phyloP scores from a whole-genome alignment of 495 filamentous ascomycete species.

The Achaetomiella virescens region DNA sequence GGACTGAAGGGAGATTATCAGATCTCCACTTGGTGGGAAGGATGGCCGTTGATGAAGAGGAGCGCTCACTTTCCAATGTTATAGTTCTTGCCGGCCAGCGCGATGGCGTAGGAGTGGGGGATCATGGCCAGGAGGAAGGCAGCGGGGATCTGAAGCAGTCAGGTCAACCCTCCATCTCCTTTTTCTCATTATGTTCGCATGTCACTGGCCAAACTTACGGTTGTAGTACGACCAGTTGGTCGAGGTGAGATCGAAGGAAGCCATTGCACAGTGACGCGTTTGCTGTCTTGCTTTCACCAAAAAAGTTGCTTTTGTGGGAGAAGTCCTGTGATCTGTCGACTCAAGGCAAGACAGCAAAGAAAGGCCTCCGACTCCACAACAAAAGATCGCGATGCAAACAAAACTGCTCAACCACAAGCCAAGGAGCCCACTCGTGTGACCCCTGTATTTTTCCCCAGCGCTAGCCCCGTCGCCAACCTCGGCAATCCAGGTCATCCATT shows the following conservation, averaged over 20 bases:
- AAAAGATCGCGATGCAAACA: neutral
- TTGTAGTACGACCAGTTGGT: conserved; percentile 43
- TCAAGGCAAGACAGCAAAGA: neutral
- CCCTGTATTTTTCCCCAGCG: too few species aligned
- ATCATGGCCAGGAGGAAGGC: conserved; percentile 36
- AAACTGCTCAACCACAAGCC: neutral
- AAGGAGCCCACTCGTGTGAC: too few species aligned
- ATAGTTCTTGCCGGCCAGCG: conserved; percentile 36
- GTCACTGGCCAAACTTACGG: conserved; percentile 25
- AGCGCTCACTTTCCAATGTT: conserved; percentile 30
- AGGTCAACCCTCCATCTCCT: too few species aligned
- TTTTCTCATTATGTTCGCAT: neutral
- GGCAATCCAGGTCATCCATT: too few species aligned
- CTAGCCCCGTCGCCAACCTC: too few species aligned
- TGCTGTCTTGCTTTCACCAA: too few species aligned
- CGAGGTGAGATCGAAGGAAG: conserved; percentile 32
- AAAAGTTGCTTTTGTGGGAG: too few species aligned
- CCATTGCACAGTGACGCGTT: too few species aligned
- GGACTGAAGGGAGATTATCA: conserved; percentile 10
- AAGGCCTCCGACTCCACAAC: neutral
- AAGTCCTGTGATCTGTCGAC: too few species aligned
- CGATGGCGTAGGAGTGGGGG: conserved; percentile 32
- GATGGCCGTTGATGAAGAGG: neutral
- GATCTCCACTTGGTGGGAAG: neutral
- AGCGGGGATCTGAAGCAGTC: conserved; percentile 37